Evolutionary conservation across 2,329 filamentous ascomycete genomes (phyloP).

Genomic region (Penicillium sp.): DNA sequence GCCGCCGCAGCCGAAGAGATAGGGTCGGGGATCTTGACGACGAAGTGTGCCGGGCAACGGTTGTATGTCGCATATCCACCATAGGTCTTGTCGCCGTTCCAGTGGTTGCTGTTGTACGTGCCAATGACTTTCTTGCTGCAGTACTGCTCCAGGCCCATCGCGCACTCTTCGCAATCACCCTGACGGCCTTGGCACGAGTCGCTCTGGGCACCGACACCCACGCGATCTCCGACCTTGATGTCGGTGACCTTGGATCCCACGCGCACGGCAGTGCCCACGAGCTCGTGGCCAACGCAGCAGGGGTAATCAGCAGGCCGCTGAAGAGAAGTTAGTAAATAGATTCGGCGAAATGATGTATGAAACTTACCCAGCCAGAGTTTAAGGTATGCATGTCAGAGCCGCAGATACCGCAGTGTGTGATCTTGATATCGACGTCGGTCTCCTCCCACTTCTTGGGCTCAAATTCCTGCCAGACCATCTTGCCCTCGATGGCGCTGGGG

Average conservation of each 20-base stretch:
- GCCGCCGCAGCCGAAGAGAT: constrained; percentile 52
- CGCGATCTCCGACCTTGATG: constrained; percentile 35
- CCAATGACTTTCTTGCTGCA: constrained; percentile 29
- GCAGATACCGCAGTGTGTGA: constrained; percentile 63
- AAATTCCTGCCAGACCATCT: constrained; percentile 54
- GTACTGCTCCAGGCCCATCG: constrained; percentile 39
- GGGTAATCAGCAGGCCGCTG: constrained; percentile 37
- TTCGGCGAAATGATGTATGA: not conserved
- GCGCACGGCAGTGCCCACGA: constrained; percentile 57
- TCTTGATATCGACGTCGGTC: constrained; percentile 60
- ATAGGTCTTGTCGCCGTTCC: constrained; percentile 58
- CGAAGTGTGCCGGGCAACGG: constrained; percentile 56
- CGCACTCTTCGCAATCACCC: constrained; percentile 53
- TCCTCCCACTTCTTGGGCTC: constrained; percentile 64
- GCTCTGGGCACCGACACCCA: constrained; percentile 58
- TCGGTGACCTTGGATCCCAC: constrained; percentile 46
- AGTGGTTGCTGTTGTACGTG: constrained; percentile 32
- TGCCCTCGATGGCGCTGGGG: constrained; percentile 48
- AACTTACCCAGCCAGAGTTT: constrained; percentile 45
- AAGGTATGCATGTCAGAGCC: constrained; percentile 58
- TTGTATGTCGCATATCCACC: constrained; percentile 61
- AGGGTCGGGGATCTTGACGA: constrained; percentile 53
- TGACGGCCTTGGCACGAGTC: constrained; percentile 48
- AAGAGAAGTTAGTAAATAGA: not conserved
- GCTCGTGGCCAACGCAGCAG: constrained; percentile 60